Conservation (phyloP, 768 basidiomycete species). For the Suillus brevipes region DNA sequence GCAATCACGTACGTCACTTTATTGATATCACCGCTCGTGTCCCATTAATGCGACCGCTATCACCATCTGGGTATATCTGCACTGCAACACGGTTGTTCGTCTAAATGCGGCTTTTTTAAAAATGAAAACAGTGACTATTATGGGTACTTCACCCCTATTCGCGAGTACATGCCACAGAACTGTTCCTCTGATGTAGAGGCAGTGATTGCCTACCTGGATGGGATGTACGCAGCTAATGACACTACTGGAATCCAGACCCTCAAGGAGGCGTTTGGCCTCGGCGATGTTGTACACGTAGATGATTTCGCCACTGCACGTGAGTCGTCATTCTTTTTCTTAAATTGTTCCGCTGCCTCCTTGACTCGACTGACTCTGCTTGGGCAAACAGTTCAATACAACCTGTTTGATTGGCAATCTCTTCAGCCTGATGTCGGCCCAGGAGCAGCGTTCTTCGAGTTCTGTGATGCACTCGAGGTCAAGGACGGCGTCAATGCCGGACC, state of each 20-base stretch:
- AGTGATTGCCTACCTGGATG: constrained; percentile 61
- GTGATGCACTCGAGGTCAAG: constrained; percentile 41
- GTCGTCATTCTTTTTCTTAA: constrained; percentile 15
- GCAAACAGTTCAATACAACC: constrained; percentile 47
- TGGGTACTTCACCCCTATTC: constrained; percentile 70
- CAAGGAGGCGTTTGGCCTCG: constrained; percentile 61
- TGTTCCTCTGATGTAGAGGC: constrained; percentile 73
- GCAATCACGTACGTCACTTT: constrained; percentile 39
- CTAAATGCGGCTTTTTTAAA: not conserved
- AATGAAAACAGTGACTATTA: constrained; percentile 19
- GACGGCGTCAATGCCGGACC: constrained; percentile 41
- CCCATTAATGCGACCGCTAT: not conserved
- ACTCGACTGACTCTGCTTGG: not conserved
- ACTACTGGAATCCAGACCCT: constrained; percentile 48
- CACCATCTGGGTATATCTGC: not conserved
- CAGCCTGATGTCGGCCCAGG: constrained; percentile 49
- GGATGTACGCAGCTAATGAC: constrained; percentile 49
- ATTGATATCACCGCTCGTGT: not conserved
- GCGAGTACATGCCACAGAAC: constrained; percentile 65
- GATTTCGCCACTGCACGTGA: constrained; percentile 62
- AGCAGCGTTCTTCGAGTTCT: constrained; percentile 38
- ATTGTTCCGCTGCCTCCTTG: not conserved
- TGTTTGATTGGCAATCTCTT: constrained; percentile 67
- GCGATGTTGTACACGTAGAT: constrained; percentile 56
- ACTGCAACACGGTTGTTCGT: not conserved